phyloP scores from a whole-genome alignment of 2,329 filamentous ascomycete species.

The Cladophialophora carrionii region DNA sequence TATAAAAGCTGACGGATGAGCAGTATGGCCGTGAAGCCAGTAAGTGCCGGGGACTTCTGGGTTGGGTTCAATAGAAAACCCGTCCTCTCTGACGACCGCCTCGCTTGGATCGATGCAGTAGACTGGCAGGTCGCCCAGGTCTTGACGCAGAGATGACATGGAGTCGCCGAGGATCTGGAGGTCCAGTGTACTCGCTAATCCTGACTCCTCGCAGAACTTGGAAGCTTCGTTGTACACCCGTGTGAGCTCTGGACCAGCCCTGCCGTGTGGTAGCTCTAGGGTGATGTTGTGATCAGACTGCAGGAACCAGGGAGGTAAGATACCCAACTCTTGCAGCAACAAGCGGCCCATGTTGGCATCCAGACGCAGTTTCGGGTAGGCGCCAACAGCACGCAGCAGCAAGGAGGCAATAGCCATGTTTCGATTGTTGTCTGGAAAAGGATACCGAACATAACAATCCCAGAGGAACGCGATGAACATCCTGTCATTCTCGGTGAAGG shows the following conservation, averaged over 20 bases:
- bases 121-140: conserved; percentile 61
- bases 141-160: conserved; percentile 60
- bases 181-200: conserved; percentile 40
- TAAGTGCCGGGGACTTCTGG: conserved; percentile 49
- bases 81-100: conserved; percentile 66
- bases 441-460: conserved; percentile 52
- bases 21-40: conserved; percentile 66
- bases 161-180: conserved; percentile 47
- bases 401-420: conserved; percentile 51
- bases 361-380: conserved; percentile 55
- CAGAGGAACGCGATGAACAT: conserved; percentile 53
- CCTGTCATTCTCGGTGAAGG: conserved; percentile 55
- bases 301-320: conserved; percentile 63
- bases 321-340: conserved; percentile 65
- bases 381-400: conserved; percentile 59
- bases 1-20: conserved; percentile 67
- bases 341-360: conserved; percentile 49
- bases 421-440: conserved; percentile 44
- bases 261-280: conserved; percentile 24
- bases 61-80: conserved; percentile 58
- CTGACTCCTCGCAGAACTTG: conserved; percentile 39
- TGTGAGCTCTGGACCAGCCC: conserved; percentile 41
- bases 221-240: conserved; percentile 42
- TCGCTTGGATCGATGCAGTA: conserved; percentile 62
- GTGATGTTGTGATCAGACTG: conserved; percentile 23